These are phyloP conservation scores for Boletus subcaerulescens DNA, from an alignment of 768 basidiomycete species.

Conservation along the genomic window DNA sequence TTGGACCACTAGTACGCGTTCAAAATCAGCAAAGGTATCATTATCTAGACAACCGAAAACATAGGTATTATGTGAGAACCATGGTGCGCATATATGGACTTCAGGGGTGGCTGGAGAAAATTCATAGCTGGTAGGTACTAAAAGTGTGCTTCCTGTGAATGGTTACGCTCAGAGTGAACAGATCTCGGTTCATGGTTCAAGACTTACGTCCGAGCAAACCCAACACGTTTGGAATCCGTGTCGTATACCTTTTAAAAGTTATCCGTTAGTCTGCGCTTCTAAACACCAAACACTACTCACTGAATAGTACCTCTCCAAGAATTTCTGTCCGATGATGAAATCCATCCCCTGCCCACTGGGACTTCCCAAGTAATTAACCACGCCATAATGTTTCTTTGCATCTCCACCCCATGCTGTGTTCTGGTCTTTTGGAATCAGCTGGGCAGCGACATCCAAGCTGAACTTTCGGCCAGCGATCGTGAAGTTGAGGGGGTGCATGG, in stretches of 20 bases:
- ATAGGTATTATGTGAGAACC: no score
- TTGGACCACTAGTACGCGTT: no score
- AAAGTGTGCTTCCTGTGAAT: no score
- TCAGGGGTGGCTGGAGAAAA: no score
- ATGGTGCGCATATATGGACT: no score
- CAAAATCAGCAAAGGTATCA: no score
- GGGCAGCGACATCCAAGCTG: conserved; percentile 17
- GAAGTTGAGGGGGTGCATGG: neutral
- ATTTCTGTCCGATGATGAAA: neutral
- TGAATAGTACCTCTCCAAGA: neutral
- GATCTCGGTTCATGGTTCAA: no score
- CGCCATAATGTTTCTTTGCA: conserved; percentile 7
- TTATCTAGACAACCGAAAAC: no score
- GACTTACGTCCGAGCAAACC: neutral
- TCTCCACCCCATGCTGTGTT: conserved; percentile 15
- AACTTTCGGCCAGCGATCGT: conserved; percentile 3
- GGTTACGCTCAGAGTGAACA: no score
- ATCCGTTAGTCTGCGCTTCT: neutral
- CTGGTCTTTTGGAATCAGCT: conserved; percentile 15
- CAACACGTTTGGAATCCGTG: neutral
- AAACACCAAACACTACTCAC: neutral
- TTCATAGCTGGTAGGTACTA: no score
- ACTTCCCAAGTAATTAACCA: neutral
- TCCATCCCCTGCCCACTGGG: neutral
- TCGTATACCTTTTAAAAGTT: neutral